Percentiles rank a stretch among this genome's conserved stretches.
phyloP scores from a whole-genome alignment of 2,329 filamentous ascomycete species.

The Epichloe brachyelytri region DNA sequence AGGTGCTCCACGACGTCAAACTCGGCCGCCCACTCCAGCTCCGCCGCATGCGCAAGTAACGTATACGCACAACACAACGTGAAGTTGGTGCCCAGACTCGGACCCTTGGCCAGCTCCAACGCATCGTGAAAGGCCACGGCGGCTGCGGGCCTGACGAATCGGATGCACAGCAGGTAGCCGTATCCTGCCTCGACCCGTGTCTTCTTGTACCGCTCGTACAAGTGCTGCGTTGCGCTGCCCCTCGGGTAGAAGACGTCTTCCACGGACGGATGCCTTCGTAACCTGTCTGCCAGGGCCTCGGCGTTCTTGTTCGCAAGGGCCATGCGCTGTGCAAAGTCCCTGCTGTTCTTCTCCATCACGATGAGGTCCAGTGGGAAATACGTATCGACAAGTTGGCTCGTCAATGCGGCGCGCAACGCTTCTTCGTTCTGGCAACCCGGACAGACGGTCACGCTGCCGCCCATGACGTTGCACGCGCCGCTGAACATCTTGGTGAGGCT shows the following conservation, averaged over 20 bases:
- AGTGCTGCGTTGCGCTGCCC: constrained; percentile 22
- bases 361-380: constrained; percentile 15
- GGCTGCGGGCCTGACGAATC: constrained; percentile 25
- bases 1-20: constrained; percentile 27
- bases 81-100: constrained; percentile 37
- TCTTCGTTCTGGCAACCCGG: constrained; percentile 24
- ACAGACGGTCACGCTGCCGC: constrained; percentile 31
- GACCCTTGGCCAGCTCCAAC: constrained; percentile 33
- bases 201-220: constrained; percentile 18
- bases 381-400: constrained; percentile 10
- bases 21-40: constrained; percentile 22
- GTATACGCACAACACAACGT: constrained; percentile 32
- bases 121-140: constrained; percentile 35
- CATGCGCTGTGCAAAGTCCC: constrained; percentile 22
- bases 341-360: constrained; percentile 27
- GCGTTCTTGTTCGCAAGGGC: constrained; percentile 14
- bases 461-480: constrained; percentile 41
- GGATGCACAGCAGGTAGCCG: constrained; percentile 37
- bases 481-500: constrained; percentile 43
- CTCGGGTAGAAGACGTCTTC: constrained; percentile 28
- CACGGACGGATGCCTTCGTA: constrained; percentile 12
- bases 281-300: constrained; percentile 14
- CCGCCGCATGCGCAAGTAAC: constrained; percentile 23
- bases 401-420: constrained; percentile 14
- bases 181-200: constrained; percentile 25